Evolutionary conservation across 768 basidiomycete genomes (phyloP), one percentile per base, ranked within the genome.

Genomic region (Suillus alpinus): DNA sequence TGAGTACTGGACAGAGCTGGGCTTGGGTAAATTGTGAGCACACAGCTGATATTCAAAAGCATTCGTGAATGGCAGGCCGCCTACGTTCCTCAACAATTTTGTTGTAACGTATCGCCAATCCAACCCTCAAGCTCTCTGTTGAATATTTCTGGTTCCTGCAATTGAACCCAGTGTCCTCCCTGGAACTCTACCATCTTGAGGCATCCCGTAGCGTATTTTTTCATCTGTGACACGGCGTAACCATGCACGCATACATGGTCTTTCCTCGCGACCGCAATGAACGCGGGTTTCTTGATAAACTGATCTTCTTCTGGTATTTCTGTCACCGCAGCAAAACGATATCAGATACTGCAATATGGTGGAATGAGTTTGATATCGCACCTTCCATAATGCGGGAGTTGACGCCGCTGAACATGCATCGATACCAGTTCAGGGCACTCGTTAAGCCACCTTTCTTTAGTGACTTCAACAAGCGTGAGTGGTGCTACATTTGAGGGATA

Each of bases 341-440:
- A 6, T 65, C 47, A 61, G 59, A 37, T 14, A 43, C 34, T 37
- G 29, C 13, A 29, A 50, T 20, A n/a, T 26, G 6, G 10, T 26
- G 26, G 13, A 8, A 47, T 36, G n/a, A 34, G 6, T 3, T 1
- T 8, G 14, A 20, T 23, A n/a, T 62, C 72, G 37, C 57, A 75
- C 74, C 64, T 56, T 67, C 66, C 65, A 63, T 68, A n/a, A 69
- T 73, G 41, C 64, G 61, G 36, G 68, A 57, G 53, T 75, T 67
- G 32, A 76, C 62, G 7, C 71, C 74, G 10, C 56, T 61, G 16
- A 72, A 36, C 62, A 68, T 68, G 59, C 66, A 68, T 37, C 62
- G 70, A 68, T 79, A 80, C 76, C 77, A 81, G 60, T 71, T 72
- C 59, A 77, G 67, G 26, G 78, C 70, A 10, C 69, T 73, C 26